Evolutionary conservation across 2,329 filamentous ascomycete species (phyloP).

Genomic region (Sarocladiaceae sp.): DNA sequence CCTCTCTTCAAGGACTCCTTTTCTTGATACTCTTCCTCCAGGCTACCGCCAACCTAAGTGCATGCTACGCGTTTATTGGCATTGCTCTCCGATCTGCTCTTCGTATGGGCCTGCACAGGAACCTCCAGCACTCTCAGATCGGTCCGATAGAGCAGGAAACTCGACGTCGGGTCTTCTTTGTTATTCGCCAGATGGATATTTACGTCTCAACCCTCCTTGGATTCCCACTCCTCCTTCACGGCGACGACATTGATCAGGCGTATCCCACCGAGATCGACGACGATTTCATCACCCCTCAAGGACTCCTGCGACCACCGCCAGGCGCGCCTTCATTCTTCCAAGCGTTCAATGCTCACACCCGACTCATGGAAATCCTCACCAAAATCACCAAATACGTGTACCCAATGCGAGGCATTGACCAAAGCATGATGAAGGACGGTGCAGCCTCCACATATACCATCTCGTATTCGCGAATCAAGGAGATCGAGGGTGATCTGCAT

Average conservation of each 20-base stretch:
- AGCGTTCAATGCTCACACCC: conserved; percentile 60
- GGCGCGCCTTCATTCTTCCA: conserved; percentile 54
- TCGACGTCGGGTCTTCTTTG: conserved; percentile 59
- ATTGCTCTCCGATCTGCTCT: conserved; percentile 71
- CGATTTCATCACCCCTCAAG: conserved; percentile 56
- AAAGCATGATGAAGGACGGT: conserved; percentile 35
- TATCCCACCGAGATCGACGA: conserved; percentile 61
- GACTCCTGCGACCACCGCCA: conserved; percentile 47
- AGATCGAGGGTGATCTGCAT: conserved; percentile 58
- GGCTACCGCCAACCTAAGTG: conserved; percentile 69
- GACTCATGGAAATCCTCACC: conserved; percentile 55
- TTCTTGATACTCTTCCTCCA: conserved; percentile 80
- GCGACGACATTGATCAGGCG: conserved; percentile 62
- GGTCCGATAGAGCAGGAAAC: conserved; percentile 58
- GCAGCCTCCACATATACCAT: conserved; percentile 51
- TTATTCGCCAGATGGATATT: conserved; percentile 63
- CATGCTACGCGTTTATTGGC: conserved; percentile 74
- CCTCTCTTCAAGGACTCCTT: conserved; percentile 66
- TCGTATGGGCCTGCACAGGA: conserved; percentile 70
- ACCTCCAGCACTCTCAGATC: conserved; percentile 57
- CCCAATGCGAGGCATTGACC: conserved; percentile 51
- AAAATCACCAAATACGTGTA: conserved; percentile 62
- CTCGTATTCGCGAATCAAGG: conserved; percentile 56
- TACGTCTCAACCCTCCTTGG: conserved; percentile 63
- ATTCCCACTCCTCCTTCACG: conserved; percentile 56